Conservation (phyloP, 1,284 basidiomycete genomes). For the Boletus mariae region DNA sequence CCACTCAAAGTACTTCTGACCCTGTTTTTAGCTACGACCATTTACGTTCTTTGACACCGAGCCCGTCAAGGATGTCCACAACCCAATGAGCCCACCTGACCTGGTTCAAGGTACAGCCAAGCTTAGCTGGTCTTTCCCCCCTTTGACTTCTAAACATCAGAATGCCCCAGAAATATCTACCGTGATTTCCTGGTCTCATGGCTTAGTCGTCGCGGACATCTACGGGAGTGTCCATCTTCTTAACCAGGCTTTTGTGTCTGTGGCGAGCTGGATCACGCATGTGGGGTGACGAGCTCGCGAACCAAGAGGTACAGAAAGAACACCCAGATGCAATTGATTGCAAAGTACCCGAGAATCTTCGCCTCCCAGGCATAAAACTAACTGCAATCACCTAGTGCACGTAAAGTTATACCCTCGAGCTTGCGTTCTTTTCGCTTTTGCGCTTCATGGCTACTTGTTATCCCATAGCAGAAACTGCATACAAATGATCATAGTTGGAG, state of each 20-base stretch:
- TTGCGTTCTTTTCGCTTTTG: too few relatives aligned
- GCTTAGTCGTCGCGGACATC: slow-evolving; percentile 75
- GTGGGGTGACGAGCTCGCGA: slow-evolving; percentile 31
- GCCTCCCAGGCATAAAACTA: too few relatives aligned
- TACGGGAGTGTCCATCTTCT: slow-evolving; percentile 78
- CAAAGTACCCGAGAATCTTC: too few relatives aligned
- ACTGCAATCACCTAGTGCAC: too few relatives aligned
- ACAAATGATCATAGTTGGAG: too few relatives aligned
- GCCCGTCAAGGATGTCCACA: slow-evolving; percentile 77
- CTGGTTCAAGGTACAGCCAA: slow-evolving; percentile 61
- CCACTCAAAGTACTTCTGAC: slow-evolving; percentile 6
- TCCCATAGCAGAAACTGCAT: too few relatives aligned
- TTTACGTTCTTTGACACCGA: slow-evolving; percentile 79
- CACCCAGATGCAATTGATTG: too few relatives aligned
- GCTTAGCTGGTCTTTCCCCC: not conserved
- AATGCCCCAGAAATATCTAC: slow-evolving; percentile 70
- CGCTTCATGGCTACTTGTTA: too few relatives aligned
- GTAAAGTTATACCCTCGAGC: too few relatives aligned
- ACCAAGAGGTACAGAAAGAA: too few relatives aligned
- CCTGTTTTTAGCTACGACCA: slow-evolving; percentile 63
- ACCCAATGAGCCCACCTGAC: slow-evolving; percentile 69
- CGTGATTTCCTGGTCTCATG: slow-evolving; percentile 55
- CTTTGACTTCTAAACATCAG: slow-evolving; percentile 33
- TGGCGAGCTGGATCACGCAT: slow-evolving; percentile 77
- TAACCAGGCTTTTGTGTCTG: slow-evolving; percentile 69